phyloP scores from a whole-genome alignment of 2,329 filamentous ascomycete genomes.

The Ceratocystis albifundus region DNA sequence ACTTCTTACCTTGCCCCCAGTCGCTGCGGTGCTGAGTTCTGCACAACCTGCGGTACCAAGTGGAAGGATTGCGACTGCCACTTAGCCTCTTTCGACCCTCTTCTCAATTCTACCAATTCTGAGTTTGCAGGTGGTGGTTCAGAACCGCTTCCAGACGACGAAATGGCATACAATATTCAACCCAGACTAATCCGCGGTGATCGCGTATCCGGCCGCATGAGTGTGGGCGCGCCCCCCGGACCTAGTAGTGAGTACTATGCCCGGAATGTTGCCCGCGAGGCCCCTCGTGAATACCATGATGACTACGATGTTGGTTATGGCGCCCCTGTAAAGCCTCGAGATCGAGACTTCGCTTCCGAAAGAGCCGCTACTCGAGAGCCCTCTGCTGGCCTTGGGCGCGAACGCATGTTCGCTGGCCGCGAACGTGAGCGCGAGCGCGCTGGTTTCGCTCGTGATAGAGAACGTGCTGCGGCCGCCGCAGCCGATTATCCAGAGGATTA shows the following conservation, averaged over 20 bases:
- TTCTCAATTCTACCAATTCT: constrained; percentile 25
- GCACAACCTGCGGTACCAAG: constrained; percentile 68
- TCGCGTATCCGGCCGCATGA: constrained; percentile 18
- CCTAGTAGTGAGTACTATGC: constrained; percentile 19
- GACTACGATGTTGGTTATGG: constrained; percentile 21
- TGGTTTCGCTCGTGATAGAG: constrained; percentile 11
- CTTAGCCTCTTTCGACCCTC: constrained; percentile 56
- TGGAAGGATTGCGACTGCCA: constrained; percentile 80
- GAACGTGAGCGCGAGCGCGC: constrained; percentile 16
- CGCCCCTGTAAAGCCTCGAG: constrained; percentile 5
- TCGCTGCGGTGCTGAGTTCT: constrained; percentile 73
- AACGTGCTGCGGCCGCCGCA: constrained; percentile 16
- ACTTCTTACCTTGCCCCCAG: constrained; percentile 31
- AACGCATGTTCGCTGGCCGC: constrained; percentile 1
- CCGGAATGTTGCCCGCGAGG: constrained; percentile 15
- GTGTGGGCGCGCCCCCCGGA: constrained; percentile 7
- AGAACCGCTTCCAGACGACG: constrained; percentile 16
- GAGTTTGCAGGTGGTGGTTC: constrained; percentile 4
- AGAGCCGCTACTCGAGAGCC: constrained; percentile 15
- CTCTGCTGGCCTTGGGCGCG: constrained; percentile 15
- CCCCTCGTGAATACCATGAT: constrained; percentile 21
- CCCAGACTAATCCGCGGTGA: constrained; percentile 19
- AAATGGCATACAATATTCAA: constrained; percentile 16
- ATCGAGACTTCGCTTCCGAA: constrained; percentile 13
- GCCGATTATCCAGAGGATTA: constrained; percentile 15